Evolutionary conservation across 202 grass and related monocot genomes (phyloP), one percentile per base, ranked within the genome.

Genomic region (Carex sylvatica): DNA sequence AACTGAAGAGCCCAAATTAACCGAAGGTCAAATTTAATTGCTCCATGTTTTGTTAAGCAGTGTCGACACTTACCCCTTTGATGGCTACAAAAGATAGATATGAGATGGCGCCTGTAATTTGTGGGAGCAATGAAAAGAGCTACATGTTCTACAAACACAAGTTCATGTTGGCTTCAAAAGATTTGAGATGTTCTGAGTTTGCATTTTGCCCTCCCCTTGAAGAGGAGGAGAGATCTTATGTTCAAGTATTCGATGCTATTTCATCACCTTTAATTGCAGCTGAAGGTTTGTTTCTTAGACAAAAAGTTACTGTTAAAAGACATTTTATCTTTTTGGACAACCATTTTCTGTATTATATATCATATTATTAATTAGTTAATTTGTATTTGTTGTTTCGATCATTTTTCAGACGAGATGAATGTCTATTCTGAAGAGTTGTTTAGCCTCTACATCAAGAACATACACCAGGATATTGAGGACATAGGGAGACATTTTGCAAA

Each of bases 191-290:
- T 44, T 70, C 66, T 40, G 18, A 22, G 18, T 70, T 70, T 70
- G 16, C 16, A 44, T 44, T 0, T 44, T 44, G 35, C 18, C 66
- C 33, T 70, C 33, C 16, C 35, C 18, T 40, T 4, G 66, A 70
- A 70, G 66, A 70, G 9, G 66, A 70, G 31, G 35, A 70, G 35
- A 70, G 18, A 70, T 70, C 35, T 70, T 70, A 70, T 70, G 66
- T 42, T 40, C 35, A 70, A 42, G 66, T 31, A 42, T 44, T 42
- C 8, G 35, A 70, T 70, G 18, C 0, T 19, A 44, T 70, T 70
- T 40, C 66, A 11, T 20, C 35, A 42, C 66, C 66, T 70, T 70
- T 42, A 70, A 40, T 42, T 42, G 66, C 8, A 70, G 38, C n/a
- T 22, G 38, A 70, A 70, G 38, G 67, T 70, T 70, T 22, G 33